Evolutionary conservation across 75 land plant species (phyloP).

Genomic region (Cupressus sempervirens): DNA sequence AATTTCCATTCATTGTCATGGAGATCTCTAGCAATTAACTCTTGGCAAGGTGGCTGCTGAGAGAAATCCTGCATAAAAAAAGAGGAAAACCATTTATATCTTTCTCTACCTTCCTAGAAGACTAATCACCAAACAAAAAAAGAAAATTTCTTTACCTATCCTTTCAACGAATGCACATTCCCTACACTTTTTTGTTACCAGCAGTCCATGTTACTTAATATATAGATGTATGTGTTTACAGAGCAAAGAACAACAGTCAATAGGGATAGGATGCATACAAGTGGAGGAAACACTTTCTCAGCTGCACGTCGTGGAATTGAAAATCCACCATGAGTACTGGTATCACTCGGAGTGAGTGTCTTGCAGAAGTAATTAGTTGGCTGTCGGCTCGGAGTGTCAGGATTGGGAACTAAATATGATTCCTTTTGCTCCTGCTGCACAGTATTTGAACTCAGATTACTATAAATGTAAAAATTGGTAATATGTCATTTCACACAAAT

Average conservation of each 20-base stretch:
- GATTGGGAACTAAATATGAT: constrained; percentile 60
- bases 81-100: not conserved
- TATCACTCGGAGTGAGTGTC: constrained; percentile 84
- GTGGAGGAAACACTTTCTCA: constrained; percentile 87
- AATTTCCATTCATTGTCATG: constrained; percentile 85
- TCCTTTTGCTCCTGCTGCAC: constrained; percentile 21
- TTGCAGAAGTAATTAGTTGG: constrained; percentile 85
- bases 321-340: constrained; percentile 97
- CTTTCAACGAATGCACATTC: not conserved
- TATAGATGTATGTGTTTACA: not conserved
- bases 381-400: constrained; percentile 46
- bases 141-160: not conserved
- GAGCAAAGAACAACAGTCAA: not conserved
- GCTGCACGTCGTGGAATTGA: constrained; percentile 96
- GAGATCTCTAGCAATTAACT: constrained; percentile 77
- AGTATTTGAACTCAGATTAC: not conserved
- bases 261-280: constrained; percentile 35
- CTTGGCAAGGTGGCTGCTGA: constrained; percentile 87
- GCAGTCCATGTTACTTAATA: not conserved
- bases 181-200: not conserved
- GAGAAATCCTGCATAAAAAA: constrained; percentile 50
- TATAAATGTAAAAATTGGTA: not conserved
- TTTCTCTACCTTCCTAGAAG: not conserved
- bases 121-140: not conserved
- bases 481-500: not conserved